Base-by-base conservation (phyloP, 2,329 filamentous ascomycete species). In the Xylariaceae sp. region DNA sequence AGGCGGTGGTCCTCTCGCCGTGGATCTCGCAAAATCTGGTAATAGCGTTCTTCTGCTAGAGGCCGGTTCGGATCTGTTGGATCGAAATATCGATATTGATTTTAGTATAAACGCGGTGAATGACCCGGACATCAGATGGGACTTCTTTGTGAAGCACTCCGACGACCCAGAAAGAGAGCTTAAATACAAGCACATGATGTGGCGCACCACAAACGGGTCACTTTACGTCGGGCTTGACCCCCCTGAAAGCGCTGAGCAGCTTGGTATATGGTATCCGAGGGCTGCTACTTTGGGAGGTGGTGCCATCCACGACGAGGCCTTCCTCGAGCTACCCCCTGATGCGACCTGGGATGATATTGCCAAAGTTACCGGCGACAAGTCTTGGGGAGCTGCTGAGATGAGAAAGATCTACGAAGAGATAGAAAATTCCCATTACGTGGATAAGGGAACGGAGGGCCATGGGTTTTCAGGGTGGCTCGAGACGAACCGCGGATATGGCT, bases 41-140 rank as follows among this genome's bases (percentile, higher is more conserved):
- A 79, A 83, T 72, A 82, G 79, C 62, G 82, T 83, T 1, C 79
- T 87, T n/a, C 78, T 88, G 3, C 77, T 87, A 28, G 84, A 87
- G 63, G 83, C 83, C 21, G 83, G 83, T 47, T 79, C 82, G 57
- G 83, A 87, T 63, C 77, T 84, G 58, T 79, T 76, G 7, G 74
- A 76, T 31, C 60, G 60, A 77, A 60, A 12, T 66, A 63, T 28
- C 34, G 53, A 67, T 26, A 46, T 62, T 6, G 36, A 17, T 16
- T 43, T 26, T 40, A 23, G 33, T 7, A n/a, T 37, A 11, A 48
- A 51, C 23, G 65, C 62, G 2, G 81, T 67, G 78, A 83, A 78
- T 75, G 47, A 75, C 81, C 80, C 34, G 77, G 86, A 64, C 79
- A 86, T 61, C 71, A 75, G 26, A 34, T 87, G 85, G 85, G 82